Evolutionary conservation across 106 monocot genomes (phyloP), one percentile per base, ranked within the genome.

Genomic region (Alisma plantagoaquatica): DNA sequence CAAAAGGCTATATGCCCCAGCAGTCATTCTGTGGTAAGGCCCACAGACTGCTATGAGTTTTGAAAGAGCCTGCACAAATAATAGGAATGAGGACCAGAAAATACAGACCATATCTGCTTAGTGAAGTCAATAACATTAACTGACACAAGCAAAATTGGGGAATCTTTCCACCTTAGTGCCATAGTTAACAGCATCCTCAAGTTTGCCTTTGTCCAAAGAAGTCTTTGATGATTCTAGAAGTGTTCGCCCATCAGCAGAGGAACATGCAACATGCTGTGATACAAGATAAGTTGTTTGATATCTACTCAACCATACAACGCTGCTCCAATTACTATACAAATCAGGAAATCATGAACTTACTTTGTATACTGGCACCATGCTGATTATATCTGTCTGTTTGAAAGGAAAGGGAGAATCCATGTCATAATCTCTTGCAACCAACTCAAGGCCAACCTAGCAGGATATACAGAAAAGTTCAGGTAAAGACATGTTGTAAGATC

Each of bases 11-110:
- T 94, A 87, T 49, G 93, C 93, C 42, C 93, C 93, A 22, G 93
- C 93, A 32, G 93, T 87, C 93, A 94, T 94, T 67, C 93, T 64
- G 67, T 94, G 87, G 54, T 94, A 94, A 57, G 93, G 87, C 42
- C 93, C 93, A 65, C 93, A 94, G 20, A 94, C 93, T 23, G 93
- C 87, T 38, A 94, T 80, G 56, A 94, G 87, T 60, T 87, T 94
- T 55, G 93, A 28, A 29, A 94, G 83, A 42, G 93, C 93, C 93
- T 94, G 41, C 47, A 65, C 30, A 62, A 35, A 19, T 65, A 1
- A 22, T 60, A 65, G 18, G 29, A 49, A 68, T 38, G 2, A 35
- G 20, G 10, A 61, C 29, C 31, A 4, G 27, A 45, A 61, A 20
- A 49, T 10, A n/a, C 8, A 29, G 6, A 43, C 30, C 30, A 31